A percentile compares a stretch with the other conserved stretches of the same genome.
These are phyloP conservation scores for Phlyctochytrium bullatum DNA, from an alignment of 192 early-diverging fungal species.

Conservation along the genomic window DNA sequence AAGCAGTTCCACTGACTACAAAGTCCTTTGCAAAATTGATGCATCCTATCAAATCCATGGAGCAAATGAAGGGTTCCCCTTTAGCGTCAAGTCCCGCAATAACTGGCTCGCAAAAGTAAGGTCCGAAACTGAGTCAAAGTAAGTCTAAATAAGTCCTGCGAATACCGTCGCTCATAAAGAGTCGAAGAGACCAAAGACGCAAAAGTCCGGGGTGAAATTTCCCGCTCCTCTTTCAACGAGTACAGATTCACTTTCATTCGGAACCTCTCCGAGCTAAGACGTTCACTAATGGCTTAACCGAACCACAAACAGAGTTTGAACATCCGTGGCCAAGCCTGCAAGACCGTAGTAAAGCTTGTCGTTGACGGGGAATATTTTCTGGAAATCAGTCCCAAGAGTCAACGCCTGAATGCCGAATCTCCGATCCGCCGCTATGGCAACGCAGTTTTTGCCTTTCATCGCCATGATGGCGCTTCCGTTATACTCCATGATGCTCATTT, in stretches of 20 bases:
- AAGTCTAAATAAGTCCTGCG: slow-evolving; percentile 1
- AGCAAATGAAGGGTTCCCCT: slow-evolving; percentile 87
- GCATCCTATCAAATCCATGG: slow-evolving; percentile 95
- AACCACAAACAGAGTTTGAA: slow-evolving; percentile 82
- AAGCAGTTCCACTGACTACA: slow-evolving; percentile 89
- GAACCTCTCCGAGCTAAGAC: slow-evolving; percentile 74
- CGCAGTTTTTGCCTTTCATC: slow-evolving; percentile 98
- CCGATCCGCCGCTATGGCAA: slow-evolving; percentile 95
- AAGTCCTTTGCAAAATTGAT: slow-evolving; percentile 91
- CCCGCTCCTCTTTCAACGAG: slow-evolving; percentile 90
- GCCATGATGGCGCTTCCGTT: slow-evolving; percentile 94
- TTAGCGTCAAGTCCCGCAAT: slow-evolving; percentile 93
- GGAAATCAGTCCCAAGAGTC: slow-evolving; percentile 92
- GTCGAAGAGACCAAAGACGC: slow-evolving; percentile 91
- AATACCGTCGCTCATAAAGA: slow-evolving; percentile 85
- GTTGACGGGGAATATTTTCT: slow-evolving; percentile 87
- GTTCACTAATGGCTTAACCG: slow-evolving; percentile 1
- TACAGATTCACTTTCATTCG: slow-evolving; percentile 96
- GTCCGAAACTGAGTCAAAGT: slow-evolving; percentile 74
- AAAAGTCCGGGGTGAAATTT: slow-evolving; percentile 92
- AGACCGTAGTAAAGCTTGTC: slow-evolving; percentile 87
- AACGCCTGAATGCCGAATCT: slow-evolving; percentile 89
- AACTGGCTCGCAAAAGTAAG: slow-evolving; percentile 93
- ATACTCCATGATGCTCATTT: slow-evolving; percentile 79
- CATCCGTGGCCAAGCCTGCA: slow-evolving; percentile 93